phyloP scores from a whole-genome alignment of 257 asterid species.

The Gentiana dahurica region DNA sequence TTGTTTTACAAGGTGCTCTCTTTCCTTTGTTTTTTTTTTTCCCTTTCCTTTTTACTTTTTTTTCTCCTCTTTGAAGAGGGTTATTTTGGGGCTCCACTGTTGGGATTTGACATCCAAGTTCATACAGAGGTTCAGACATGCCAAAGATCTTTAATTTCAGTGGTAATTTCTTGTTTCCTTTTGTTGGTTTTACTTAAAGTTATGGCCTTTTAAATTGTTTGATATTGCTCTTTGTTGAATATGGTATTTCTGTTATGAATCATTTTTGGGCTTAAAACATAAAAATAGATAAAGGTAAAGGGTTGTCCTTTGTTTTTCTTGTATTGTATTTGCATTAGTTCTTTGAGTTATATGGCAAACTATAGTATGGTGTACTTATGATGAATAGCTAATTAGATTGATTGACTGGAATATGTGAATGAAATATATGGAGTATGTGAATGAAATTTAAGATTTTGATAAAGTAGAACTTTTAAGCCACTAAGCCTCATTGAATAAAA shows the following conservation, averaged over 20 bases:
- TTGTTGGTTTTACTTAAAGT: slow-evolving; percentile 18
- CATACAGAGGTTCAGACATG: slow-evolving; percentile 33
- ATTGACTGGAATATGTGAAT: too few relatives aligned
- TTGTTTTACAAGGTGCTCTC: slow-evolving; percentile 11
- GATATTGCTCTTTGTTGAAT: not conserved
- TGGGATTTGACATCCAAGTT: slow-evolving; percentile 20
- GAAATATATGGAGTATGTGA: too few relatives aligned
- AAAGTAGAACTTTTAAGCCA: too few relatives aligned
- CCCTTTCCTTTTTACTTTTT: slow-evolving; percentile 1
- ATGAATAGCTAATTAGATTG: not conserved
- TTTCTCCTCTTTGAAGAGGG: slow-evolving; percentile 55
- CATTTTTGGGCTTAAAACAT: not conserved
- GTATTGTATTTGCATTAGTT: slow-evolving; percentile 4
- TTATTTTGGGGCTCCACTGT: slow-evolving; percentile 28
- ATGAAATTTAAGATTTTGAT: too few relatives aligned
- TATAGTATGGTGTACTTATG: not conserved
- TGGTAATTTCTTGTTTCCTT: slow-evolving; percentile 41
- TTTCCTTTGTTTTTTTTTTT: slow-evolving; percentile 14
- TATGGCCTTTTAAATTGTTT: slow-evolving; percentile 7
- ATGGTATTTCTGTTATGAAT: slow-evolving; percentile 1
- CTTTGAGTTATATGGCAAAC: not conserved
- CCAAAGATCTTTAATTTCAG: slow-evolving; percentile 62
- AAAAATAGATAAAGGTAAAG: slow-evolving; percentile 1
- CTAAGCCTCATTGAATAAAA: too few relatives aligned
- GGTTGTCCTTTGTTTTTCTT: not conserved